Evolutionary conservation across 352 stramenopile genomes (phyloP).

Genomic region (Pythium rhizo-oryzae): DNA sequence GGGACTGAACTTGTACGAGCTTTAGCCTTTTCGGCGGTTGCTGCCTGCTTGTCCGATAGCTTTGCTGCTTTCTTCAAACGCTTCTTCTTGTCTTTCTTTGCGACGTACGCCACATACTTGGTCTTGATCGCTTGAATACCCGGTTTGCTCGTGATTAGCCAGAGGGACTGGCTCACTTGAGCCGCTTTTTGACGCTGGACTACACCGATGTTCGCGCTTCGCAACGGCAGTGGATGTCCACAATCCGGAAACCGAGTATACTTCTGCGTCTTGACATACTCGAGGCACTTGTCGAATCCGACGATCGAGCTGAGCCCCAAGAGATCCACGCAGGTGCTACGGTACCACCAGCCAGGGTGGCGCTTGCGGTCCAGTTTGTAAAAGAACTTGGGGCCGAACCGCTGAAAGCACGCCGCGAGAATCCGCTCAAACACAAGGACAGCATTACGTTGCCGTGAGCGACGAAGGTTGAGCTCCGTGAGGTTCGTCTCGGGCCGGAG

Average conservation of each 20-base stretch:
- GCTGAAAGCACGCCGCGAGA: conserved; percentile 32
- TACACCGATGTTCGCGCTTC: conserved; percentile 37
- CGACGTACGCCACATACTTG: neutral
- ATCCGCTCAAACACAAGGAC: conserved; percentile 41
- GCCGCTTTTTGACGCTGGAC: neutral
- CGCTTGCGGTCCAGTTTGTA: conserved; percentile 42
- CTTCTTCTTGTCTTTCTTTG: conserved; percentile 12
- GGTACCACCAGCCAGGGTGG: conserved; percentile 65
- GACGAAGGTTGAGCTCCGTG: conserved; percentile 29
- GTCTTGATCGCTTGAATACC: neutral
- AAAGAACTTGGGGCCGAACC: conserved; percentile 47
- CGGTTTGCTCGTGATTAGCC: conserved; percentile 3
- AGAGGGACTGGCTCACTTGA: conserved; percentile 18
- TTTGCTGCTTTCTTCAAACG: conserved; percentile 4
- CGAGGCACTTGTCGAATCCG: conserved; percentile 34
- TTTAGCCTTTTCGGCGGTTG: neutral
- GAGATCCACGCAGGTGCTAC: conserved; percentile 37
- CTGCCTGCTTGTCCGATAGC: neutral
- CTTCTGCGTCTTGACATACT: conserved; percentile 40
- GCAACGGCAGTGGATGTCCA: conserved; percentile 39
- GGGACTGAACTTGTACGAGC: too few relatives aligned
- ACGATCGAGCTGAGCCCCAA: conserved; percentile 12
- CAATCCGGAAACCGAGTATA: conserved; percentile 49
- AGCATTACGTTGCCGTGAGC: conserved; percentile 39
- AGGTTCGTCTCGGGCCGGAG: conserved; percentile 7